Evolutionary conservation across 2,329 filamentous ascomycete species (phyloP).

Genomic region (Epichloe sibirici): DNA sequence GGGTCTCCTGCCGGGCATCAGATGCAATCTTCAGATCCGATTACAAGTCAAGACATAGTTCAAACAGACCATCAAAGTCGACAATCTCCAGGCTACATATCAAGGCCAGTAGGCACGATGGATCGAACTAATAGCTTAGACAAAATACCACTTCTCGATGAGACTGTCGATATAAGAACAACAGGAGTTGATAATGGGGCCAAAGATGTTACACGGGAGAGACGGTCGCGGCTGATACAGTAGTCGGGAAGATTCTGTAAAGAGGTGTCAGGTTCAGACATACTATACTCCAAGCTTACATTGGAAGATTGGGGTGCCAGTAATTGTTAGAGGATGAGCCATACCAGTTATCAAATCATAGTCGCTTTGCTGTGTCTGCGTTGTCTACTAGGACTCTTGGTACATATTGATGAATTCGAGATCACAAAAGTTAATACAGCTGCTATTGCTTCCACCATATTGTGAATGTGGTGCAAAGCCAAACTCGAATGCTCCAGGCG

Average conservation of each 20-base stretch:
- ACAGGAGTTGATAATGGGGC: conserved; percentile 32
- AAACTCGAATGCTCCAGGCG: background rate
- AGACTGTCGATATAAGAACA: conserved; percentile 21
- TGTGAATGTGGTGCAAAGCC: background rate
- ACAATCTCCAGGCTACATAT: conserved; percentile 5
- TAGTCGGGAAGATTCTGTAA: background rate
- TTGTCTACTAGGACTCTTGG: background rate
- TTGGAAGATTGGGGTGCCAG: background rate
- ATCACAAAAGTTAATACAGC: background rate
- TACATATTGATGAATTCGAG: background rate
- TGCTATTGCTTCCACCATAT: background rate
- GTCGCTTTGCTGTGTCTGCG: background rate
- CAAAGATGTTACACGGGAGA: conserved; percentile 35
- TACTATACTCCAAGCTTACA: background rate
- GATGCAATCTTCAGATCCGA: conserved; percentile 9
- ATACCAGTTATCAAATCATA: background rate
- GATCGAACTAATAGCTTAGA: conserved; percentile 29
- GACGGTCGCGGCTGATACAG: conserved; percentile 22
- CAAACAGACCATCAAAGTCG: background rate
- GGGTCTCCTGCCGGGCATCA: conserved; percentile 7
- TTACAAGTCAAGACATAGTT: background rate
- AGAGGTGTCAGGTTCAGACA: background rate
- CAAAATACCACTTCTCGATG: conserved; percentile 45
- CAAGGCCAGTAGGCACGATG: conserved; percentile 11
- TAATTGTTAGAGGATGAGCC: background rate